These are phyloP conservation scores for Lithospermum erythrorhizon DNA, from an alignment of 257 asterid genomes.

Conservation along the genomic window DNA sequence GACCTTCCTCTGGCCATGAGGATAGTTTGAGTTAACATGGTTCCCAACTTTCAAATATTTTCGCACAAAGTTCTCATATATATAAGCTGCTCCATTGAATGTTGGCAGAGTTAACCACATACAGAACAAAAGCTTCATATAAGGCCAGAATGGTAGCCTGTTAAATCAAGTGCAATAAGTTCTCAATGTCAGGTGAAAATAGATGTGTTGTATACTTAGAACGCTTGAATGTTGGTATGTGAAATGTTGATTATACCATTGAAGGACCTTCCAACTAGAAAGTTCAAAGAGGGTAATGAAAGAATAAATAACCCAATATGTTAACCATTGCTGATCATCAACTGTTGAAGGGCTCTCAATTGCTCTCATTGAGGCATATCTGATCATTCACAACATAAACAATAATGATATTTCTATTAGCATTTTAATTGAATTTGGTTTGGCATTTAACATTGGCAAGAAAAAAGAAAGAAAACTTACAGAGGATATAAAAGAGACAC, in stretches of 20 bases:
- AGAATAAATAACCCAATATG: constrained; percentile 86
- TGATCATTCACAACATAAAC: constrained; percentile 12
- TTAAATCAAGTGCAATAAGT: background rate
- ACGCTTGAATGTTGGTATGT: background rate
- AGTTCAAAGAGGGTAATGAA: constrained; percentile 68
- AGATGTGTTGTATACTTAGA: background rate
- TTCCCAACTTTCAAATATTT: constrained; percentile 49
- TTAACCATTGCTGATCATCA: constrained; percentile 90
- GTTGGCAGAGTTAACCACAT: constrained; percentile 38
- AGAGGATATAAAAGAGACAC: constrained; percentile 79
- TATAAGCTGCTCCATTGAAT: constrained; percentile 37
- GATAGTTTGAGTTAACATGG: constrained; percentile 36
- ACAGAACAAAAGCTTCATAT: constrained; percentile 54
- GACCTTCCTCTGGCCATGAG: constrained; percentile 48
- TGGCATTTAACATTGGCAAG: too few species aligned
- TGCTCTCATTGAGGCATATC: constrained; percentile 74
- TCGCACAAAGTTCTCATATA: constrained; percentile 54
- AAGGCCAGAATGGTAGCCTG: constrained; percentile 94
- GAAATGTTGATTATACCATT: constrained; percentile 39
- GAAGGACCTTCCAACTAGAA: constrained; percentile 68
- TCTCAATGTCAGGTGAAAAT: background rate
- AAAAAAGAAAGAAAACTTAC: constrained; percentile 46
- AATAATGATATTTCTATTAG: background rate
- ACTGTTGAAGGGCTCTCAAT: constrained; percentile 87
- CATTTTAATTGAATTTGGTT: background rate